Conservation (phyloP, 2,329 filamentous ascomycete genomes). For the Pyricularia pennisetigena region DNA sequence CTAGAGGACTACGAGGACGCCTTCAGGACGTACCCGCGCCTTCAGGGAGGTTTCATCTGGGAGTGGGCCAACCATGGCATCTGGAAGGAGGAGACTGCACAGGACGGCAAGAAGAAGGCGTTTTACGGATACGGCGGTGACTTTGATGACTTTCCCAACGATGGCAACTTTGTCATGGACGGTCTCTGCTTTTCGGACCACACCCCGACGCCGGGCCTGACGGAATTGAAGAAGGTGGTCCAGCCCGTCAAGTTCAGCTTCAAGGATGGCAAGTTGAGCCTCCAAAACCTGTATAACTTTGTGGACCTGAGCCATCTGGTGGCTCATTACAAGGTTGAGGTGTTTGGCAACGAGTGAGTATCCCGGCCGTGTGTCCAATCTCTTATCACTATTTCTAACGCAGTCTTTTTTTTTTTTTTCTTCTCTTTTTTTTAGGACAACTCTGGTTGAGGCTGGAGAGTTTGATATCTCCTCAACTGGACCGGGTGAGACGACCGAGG, state of each 20-base stretch:
- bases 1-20: slow-evolving; percentile 58
- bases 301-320: slow-evolving; percentile 29
- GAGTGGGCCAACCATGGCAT: slow-evolving; percentile 56
- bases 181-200: slow-evolving; percentile 45
- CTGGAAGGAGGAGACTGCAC: slow-evolving; percentile 27
- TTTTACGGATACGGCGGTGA: slow-evolving; percentile 54
- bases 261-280: slow-evolving; percentile 18
- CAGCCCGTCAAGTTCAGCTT: slow-evolving; percentile 38
- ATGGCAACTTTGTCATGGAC: slow-evolving; percentile 53
- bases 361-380: slow-evolving; percentile 6
- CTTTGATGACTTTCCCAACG: slow-evolving; percentile 51
- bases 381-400: not conserved
- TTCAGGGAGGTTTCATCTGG: slow-evolving; percentile 61
- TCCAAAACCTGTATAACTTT: slow-evolving; percentile 43
- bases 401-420: not conserved
- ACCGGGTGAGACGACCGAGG: slow-evolving; percentile 23
- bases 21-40: slow-evolving; percentile 48
- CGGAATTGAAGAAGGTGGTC: slow-evolving; percentile 47
- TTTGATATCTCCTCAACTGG: slow-evolving; percentile 29
- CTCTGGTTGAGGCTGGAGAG: slow-evolving; percentile 22
- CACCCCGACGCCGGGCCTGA: slow-evolving; percentile 43
- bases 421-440: not conserved
- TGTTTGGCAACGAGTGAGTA: slow-evolving; percentile 29
- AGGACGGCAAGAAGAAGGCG: slow-evolving; percentile 22
- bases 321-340: slow-evolving; percentile 32